Evolutionary conservation across 169 alveolate species (phyloP).

Genomic region (Eimeria acervulina): DNA sequence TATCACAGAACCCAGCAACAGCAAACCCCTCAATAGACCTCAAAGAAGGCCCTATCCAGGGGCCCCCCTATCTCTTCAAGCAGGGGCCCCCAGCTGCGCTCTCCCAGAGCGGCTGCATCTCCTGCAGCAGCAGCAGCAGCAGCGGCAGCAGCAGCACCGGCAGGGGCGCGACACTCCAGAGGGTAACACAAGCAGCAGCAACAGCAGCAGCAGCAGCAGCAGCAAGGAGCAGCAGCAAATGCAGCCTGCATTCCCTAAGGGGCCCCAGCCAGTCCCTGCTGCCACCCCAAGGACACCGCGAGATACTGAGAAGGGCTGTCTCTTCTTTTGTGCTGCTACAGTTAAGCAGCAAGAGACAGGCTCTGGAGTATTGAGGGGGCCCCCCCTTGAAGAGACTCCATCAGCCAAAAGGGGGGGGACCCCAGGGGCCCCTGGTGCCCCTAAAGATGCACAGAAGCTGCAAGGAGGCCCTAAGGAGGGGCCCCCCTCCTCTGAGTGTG

Average conservation of each 20-base stretch:
- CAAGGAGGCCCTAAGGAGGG: background rate
- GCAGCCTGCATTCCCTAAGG: constrained; percentile 29
- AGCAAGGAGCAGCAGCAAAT: background rate
- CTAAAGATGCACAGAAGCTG: background rate
- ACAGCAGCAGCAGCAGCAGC: constrained; percentile 50
- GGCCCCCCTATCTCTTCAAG: background rate
- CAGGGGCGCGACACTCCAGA: too few relatives aligned
- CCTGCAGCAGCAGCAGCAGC: background rate
- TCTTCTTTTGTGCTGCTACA: background rate
- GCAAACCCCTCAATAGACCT: background rate
- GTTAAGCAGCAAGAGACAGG: background rate
- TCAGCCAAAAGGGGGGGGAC: too few relatives aligned
- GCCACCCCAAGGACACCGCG: constrained; percentile 22
- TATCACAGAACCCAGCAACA: background rate
- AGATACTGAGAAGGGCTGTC: background rate
- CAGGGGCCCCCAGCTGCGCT: constrained; percentile 13
- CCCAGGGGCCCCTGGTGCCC: background rate
- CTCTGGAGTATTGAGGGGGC: background rate
- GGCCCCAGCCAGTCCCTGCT: background rate
- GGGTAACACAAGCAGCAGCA: too few relatives aligned
- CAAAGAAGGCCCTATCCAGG: background rate
- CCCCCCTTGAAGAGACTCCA: background rate
- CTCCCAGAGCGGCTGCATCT: background rate
- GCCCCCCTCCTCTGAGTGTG: background rate
- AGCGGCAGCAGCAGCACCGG: background rate